Evolutionary conservation across 306 rosid species (phyloP), one percentile per base, ranked within the genome.

Genomic region (Sindora glabra): DNA sequence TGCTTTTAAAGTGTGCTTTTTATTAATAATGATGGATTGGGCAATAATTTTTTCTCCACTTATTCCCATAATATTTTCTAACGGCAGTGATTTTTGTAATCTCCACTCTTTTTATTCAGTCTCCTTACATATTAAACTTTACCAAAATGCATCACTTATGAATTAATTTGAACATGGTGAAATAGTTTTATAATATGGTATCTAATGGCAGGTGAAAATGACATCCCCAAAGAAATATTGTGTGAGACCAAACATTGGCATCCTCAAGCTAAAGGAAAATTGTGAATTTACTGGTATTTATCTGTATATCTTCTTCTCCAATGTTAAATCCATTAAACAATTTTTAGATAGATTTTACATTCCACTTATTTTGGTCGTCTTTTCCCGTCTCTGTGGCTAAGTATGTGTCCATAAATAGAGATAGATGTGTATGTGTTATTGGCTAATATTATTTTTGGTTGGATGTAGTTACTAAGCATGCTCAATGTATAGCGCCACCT

Each of bases 211-310:
- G 99, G 94, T 92, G 24, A 92, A 92, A 71, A 89, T 95, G 7
- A 92, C 99, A 3, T 92, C 95, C 15, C 99, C 99, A 0, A 92
- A 83, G 70, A 92, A 80, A 55, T 92, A 92, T 45, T 86, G 96
- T 9, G 99, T 92, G 59, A 81, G 96, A 46, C 99, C 99, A 34
- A 92, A 92, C 65, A 64, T 75, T 10, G 96, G 99, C 72, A 52
- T 92, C 54, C 62, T 92, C 71, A 82, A 78, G 70, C 99, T 95
- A 25, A 76, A 71, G 24, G 77, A 68, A 47, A 80, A 56, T 46
- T 66, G 76, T 64, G 95, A 84, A 65, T 89, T 92, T 62, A 89
- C 95, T 63, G 99, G 99, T 92, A 56, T 75, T 32, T 66, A 48
- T 13, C 61, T 16, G 3, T 36, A n/a, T 50, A 19, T 65, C 48